Percentiles rank a stretch among this genome's conserved stretches.
Conservation (phyloP, 2,329 filamentous ascomycete species). For the Aureobasidium sp. region DNA sequence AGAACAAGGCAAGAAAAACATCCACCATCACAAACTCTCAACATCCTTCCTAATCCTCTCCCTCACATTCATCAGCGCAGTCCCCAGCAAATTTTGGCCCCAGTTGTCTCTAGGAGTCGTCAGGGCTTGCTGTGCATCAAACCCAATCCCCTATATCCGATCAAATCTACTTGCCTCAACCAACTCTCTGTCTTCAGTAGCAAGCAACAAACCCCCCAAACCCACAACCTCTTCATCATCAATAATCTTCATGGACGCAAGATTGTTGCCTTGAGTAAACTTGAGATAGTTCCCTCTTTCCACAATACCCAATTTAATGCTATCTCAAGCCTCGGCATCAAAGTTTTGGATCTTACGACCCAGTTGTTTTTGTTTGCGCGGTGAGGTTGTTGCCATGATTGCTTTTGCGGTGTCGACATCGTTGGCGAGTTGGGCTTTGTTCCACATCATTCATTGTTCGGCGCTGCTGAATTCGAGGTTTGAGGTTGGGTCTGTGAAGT, state of each 20-base stretch:
- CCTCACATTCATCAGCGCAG: slow-evolving; percentile 55
- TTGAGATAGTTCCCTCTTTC: slow-evolving; percentile 54
- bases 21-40: neutral
- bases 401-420: neutral
- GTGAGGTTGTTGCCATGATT: neutral
- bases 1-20: neutral
- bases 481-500: neutral
- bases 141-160: slow-evolving; percentile 61
- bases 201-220: slow-evolving; percentile 45
- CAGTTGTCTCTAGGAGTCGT: slow-evolving; percentile 41
- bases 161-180: slow-evolving; percentile 54
- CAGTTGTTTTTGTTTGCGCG: slow-evolving; percentile 43
- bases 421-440: slow-evolving; percentile 3
- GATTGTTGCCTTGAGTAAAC: slow-evolving; percentile 41
- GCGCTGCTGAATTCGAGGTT: neutral
- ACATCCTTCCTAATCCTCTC: slow-evolving; percentile 42
- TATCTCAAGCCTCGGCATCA: slow-evolving; percentile 45
- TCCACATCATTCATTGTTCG: slow-evolving; percentile 13
- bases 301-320: slow-evolving; percentile 49
- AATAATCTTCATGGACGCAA: neutral
- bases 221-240: neutral
- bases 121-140: slow-evolving; percentile 45
- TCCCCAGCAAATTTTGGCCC: slow-evolving; percentile 60
- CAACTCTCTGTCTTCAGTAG: slow-evolving; percentile 53
- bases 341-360: slow-evolving; percentile 52